These are phyloP conservation scores for Sphaerulina musiva DNA, from an alignment of 2,329 filamentous ascomycete genomes.

Conservation along the genomic window DNA sequence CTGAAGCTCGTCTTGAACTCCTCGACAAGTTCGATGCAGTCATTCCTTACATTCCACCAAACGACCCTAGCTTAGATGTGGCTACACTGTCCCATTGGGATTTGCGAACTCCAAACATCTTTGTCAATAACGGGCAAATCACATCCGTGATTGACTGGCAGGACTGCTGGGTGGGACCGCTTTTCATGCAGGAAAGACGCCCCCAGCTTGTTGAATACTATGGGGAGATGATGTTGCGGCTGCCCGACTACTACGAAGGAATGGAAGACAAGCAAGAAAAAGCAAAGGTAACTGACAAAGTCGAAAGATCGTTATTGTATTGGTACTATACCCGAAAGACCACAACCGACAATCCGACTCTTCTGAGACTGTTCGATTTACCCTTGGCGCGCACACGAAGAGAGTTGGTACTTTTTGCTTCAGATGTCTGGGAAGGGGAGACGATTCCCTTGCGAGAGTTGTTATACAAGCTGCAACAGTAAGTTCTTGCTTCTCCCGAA, in stretches of 20 bases:
- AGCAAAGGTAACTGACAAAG: slow-evolving; percentile 22
- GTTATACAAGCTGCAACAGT: too few relatives aligned
- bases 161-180: slow-evolving; percentile 28
- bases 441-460: too few relatives aligned
- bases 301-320: slow-evolving; percentile 27
- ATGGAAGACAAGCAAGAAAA: slow-evolving; percentile 30
- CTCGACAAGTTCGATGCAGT: slow-evolving; percentile 8
- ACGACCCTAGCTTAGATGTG: slow-evolving; percentile 19
- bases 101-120: slow-evolving; percentile 37
- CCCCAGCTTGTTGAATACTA: slow-evolving; percentile 30
- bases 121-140: slow-evolving; percentile 34
- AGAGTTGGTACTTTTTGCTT: too few relatives aligned
- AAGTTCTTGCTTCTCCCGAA: too few relatives aligned
- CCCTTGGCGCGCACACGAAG: too few relatives aligned
- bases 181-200: slow-evolving; percentile 26
- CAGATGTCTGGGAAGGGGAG: too few relatives aligned
- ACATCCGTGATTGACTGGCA: slow-evolving; percentile 42
- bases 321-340: slow-evolving; percentile 31
- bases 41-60: slow-evolving; percentile 4
- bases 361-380: too few relatives aligned
- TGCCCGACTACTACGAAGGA: slow-evolving; percentile 24
- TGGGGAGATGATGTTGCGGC: slow-evolving; percentile 27
- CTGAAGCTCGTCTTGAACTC: too few relatives aligned
- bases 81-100: slow-evolving; percentile 39
- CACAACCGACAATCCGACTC: too few relatives aligned